A percentile compares a stretch with the other conserved stretches of the same genome.
phyloP scores from a whole-genome alignment of 1,139 yeast species.

The Blastobotrys serpentis region DNA sequence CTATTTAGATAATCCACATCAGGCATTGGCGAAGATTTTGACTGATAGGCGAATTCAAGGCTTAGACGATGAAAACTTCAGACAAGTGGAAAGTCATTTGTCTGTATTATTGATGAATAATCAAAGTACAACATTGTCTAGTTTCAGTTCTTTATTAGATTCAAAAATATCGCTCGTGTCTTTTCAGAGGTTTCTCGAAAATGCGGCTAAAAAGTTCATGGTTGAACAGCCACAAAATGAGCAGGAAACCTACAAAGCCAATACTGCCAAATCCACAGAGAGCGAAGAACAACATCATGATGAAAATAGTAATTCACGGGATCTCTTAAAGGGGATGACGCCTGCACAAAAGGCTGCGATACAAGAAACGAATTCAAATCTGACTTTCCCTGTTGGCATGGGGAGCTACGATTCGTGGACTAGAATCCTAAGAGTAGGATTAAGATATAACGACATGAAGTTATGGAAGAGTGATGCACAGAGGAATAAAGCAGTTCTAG shows the following conservation, averaged over 20 bases:
- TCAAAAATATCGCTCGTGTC: constrained; percentile 8
- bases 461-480: constrained; percentile 7
- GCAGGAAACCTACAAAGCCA: too few relatives aligned
- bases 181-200: constrained; percentile 1
- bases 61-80: constrained; percentile 3
- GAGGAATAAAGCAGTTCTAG: constrained; percentile 5
- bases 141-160: constrained; percentile 7
- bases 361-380: not conserved
- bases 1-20: constrained; percentile 2
- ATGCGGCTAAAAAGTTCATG: not conserved
- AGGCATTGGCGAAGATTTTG: constrained; percentile 10
- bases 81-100: constrained; percentile 6
- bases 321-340: not conserved
- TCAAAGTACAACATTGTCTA: constrained; percentile 1
- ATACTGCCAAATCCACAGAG: not conserved
- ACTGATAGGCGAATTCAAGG: constrained; percentile 9
- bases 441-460: not conserved
- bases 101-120: not conserved
- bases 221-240: not conserved
- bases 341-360: not conserved
- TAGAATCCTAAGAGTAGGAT: not conserved
- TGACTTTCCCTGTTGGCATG: not conserved
- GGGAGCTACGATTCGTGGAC: not conserved
- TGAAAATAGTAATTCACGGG: not conserved
- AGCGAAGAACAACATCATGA: too few relatives aligned